Conservation (phyloP, 208 protist species). For the Acanthamoeba lenticulata region DNA sequence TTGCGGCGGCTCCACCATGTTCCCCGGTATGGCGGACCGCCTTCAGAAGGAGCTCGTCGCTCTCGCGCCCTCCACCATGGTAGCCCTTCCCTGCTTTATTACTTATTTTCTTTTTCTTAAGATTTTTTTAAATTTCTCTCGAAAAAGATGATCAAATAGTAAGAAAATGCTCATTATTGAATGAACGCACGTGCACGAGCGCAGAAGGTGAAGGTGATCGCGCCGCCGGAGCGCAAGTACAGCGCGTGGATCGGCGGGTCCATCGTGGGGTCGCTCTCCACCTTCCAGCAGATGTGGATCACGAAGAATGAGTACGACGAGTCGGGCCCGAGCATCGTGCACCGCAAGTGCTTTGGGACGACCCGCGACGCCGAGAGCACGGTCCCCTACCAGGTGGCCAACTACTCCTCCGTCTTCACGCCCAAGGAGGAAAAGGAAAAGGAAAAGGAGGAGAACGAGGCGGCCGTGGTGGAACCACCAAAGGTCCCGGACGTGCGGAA, state of each 20-base stretch:
- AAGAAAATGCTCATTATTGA: too few relatives aligned
- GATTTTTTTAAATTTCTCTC: too few relatives aligned
- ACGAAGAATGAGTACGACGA: conserved; percentile 98
- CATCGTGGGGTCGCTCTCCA: conserved; percentile 96
- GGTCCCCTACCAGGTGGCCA: not conserved
- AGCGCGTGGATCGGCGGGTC: conserved; percentile 93
- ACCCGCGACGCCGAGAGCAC: not conserved
- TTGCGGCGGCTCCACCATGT: conserved; percentile 95
- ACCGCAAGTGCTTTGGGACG: conserved; percentile 94
- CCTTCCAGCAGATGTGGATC: conserved; percentile 98
- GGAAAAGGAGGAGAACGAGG: not conserved
- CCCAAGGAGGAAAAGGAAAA: not conserved
- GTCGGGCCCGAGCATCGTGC: conserved; percentile 79
- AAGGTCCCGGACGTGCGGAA: not conserved
- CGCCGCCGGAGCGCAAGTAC: conserved; percentile 84
- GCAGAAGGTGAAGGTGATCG: conserved; percentile 85
- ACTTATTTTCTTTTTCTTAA: too few relatives aligned
- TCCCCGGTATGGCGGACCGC: conserved; percentile 91
- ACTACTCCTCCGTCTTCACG: conserved; percentile 20
- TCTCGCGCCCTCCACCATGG: conserved; percentile 86
- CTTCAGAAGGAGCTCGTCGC: conserved; percentile 95
- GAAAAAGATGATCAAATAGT: too few relatives aligned
- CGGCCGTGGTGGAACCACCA: not conserved
- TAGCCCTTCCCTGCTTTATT: too few relatives aligned
- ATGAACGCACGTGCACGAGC: too few relatives aligned